These are phyloP conservation scores for Suillus fuscotomentosus DNA, from an alignment of 768 basidiomycete species.

Conservation along the genomic window DNA sequence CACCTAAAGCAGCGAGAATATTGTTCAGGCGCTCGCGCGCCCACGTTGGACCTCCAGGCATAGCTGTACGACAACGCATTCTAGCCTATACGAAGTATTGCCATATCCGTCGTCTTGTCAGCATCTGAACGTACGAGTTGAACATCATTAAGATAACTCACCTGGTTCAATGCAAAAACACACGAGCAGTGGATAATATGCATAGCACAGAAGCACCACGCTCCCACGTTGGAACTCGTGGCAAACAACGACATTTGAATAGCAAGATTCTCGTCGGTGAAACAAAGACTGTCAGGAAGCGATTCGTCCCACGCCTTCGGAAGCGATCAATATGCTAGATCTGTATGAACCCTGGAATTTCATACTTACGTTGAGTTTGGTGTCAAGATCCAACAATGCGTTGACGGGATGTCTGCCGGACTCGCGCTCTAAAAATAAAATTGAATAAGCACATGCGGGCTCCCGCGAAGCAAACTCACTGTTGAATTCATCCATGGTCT, in stretches of 20 bases:
- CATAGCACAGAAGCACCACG: constrained; percentile 80
- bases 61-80: constrained; percentile 29
- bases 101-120: neutral
- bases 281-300: constrained; percentile 71
- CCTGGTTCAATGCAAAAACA: constrained; percentile 60
- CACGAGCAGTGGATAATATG: constrained; percentile 73
- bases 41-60: constrained; percentile 26
- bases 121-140: neutral
- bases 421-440: constrained; percentile 22
- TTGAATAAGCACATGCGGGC: constrained; percentile 23
- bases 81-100: constrained; percentile 21
- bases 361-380: constrained; percentile 37
- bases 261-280: constrained; percentile 64
- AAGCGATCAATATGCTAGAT: constrained; percentile 9
- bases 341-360: constrained; percentile 4
- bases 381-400: constrained; percentile 41
- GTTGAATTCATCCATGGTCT: constrained; percentile 47
- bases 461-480: constrained; percentile 34
- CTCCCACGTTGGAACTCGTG: constrained; percentile 73
- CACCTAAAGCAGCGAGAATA: constrained; percentile 39
- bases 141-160: constrained; percentile 33
- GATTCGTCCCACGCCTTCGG: constrained; percentile 60
- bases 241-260: constrained; percentile 77
- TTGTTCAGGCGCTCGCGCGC: constrained; percentile 39
- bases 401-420: constrained; percentile 28